These are phyloP conservation scores for Ceratocystis harringtonii DNA, from an alignment of 2,329 filamentous ascomycete species.

Conservation along the genomic window DNA sequence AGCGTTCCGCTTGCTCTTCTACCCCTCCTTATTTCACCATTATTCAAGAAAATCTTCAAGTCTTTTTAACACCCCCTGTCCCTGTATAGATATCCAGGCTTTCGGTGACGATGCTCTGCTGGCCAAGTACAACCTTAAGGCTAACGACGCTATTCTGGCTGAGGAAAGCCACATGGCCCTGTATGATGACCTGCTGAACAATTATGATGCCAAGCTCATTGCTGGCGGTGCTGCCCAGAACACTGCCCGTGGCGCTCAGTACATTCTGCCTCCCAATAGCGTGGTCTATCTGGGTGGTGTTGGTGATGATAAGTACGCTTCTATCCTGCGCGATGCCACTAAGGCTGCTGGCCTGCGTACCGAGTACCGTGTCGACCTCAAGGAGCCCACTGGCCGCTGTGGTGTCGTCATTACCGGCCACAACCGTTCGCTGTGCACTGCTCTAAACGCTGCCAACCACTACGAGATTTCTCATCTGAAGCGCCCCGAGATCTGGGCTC, in stretches of 20 bases:
- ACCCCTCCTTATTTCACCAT: neutral
- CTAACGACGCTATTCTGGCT: conserved; percentile 94
- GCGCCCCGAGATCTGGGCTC: conserved; percentile 76
- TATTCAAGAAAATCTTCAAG: neutral
- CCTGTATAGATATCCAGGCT: conserved; percentile 68
- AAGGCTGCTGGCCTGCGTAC: conserved; percentile 77
- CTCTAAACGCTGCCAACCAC: conserved; percentile 90
- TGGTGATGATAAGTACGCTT: conserved; percentile 89
- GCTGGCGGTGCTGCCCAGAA: conserved; percentile 95
- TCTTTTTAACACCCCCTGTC: conserved; percentile 4
- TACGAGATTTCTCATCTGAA: conserved; percentile 92
- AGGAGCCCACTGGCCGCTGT: conserved; percentile 77
- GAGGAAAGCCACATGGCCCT: conserved; percentile 79
- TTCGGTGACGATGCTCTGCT: conserved; percentile 68
- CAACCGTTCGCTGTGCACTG: conserved; percentile 87
- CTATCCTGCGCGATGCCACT: conserved; percentile 73
- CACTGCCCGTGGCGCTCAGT: conserved; percentile 89
- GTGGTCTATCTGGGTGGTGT: conserved; percentile 90
- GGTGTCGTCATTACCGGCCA: conserved; percentile 94
- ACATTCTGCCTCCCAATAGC: conserved; percentile 78
- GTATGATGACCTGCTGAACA: conserved; percentile 86
- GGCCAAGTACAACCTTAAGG: conserved; percentile 83
- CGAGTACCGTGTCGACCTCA: conserved; percentile 83
- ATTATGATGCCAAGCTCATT: conserved; percentile 85
- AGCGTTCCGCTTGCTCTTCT: neutral